Percentiles rank a stretch among this genome's conserved stretches.
Conservation (phyloP, 202 grass and related monocot genomes). For the Thinopyrum obtusiflorum region DNA sequence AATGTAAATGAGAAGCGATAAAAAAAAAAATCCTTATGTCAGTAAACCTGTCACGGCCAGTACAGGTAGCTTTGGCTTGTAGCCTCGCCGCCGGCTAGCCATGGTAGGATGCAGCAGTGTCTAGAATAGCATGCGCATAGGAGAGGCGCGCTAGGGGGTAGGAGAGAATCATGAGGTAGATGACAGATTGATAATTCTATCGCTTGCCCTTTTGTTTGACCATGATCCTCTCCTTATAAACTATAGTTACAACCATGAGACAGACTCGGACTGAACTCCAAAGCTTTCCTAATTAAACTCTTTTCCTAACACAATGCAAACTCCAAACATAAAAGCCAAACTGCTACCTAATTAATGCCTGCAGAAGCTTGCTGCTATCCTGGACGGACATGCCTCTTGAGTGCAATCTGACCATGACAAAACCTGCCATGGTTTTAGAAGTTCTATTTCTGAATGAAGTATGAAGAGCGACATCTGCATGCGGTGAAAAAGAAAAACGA, state of each 20-base stretch:
- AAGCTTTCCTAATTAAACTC: background rate
- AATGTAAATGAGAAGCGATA: background rate
- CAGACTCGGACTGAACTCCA: background rate
- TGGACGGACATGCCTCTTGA: background rate
- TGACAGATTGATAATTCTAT: background rate
- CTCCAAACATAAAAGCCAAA: background rate
- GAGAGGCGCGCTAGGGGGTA: background rate
- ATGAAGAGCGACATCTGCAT: background rate
- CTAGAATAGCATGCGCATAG: background rate
- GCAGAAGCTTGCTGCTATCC: background rate
- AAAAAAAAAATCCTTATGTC: conserved; percentile 8
- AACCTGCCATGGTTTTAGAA: background rate
- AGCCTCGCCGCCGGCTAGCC: background rate
- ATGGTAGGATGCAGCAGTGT: background rate
- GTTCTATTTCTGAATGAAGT: conserved; percentile 16
- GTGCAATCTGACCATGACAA: background rate
- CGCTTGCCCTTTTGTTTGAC: background rate
- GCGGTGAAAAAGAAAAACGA: background rate
- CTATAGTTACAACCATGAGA: background rate
- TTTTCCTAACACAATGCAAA: conserved; percentile 1
- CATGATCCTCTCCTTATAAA: background rate
- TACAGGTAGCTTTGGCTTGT: background rate
- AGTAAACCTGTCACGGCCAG: background rate
- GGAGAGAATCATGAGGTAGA: background rate
- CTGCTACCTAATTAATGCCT: background rate